Base-by-base conservation (phyloP, 1,284 basidiomycete species). In the Schizophyllum commune region DNA sequence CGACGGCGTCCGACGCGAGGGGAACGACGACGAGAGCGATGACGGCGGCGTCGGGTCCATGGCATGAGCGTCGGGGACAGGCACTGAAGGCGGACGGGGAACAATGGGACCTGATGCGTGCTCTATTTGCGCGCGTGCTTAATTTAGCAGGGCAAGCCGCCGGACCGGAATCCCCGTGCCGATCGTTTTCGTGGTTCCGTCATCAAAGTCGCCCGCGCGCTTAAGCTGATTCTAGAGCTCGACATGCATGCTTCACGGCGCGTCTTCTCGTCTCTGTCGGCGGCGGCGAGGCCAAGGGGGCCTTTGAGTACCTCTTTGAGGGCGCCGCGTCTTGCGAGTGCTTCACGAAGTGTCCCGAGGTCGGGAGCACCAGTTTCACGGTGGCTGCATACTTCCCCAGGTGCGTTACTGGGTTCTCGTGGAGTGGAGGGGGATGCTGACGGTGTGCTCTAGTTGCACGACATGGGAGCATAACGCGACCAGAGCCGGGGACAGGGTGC, bases 401-500 rank as follows among this genome's bases (percentile, higher is more conserved):
- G 39, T 47, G 8, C 39, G 39, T 47, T 47, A 47, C 4, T 47
- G 9, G 39, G 2, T 17, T 17, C 13, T 2, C 3, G 13, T 4
- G 17, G 39, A 47, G 8, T 4, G 2, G 39, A 47, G 13, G 39
- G 17, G 39, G 9, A 47, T 3, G 39, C 39, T 47, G 39, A 47
- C 39, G 3, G 9, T 11, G 13, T 13, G 20, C 13, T 53, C 5
- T 52, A 76, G 75, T 68, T 52, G 58, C 66, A 1, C 65, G 61
- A 21, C 83, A 84, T 66, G 77, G 74, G 56, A 70, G 72, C 58
- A 71, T 83, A 52, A 73, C 75, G 19, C 74, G 83, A 58, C 83
- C 83, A 62, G 68, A 69, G 21, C 78, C 81, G 22, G 83, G 83
- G 61, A 82, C 81, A 62, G 92, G 91, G 91, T 92, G 69, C 62